phyloP scores from a whole-genome alignment of 2,329 filamentous ascomycete species.

The Epichloe hybrida region DNA sequence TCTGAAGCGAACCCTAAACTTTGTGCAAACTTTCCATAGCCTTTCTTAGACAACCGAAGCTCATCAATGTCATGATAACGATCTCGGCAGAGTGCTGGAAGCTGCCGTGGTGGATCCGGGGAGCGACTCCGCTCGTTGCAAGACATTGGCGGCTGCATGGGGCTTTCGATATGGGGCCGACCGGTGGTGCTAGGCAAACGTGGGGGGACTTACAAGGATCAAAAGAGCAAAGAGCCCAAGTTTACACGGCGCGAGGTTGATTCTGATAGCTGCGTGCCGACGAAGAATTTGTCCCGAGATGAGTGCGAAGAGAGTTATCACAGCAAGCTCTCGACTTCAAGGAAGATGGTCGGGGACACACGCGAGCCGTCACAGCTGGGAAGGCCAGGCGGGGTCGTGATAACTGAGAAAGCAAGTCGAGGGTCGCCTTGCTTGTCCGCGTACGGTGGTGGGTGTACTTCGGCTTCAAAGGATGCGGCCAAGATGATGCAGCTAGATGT shows the following conservation, averaged over 20 bases:
- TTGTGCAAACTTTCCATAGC: background rate
- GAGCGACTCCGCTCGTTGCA: conserved; percentile 7
- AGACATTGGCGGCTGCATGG: conserved; percentile 6
- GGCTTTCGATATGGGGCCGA: conserved; percentile 1
- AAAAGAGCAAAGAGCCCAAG: background rate
- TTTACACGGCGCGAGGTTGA: background rate
- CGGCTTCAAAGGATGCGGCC: too few species aligned
- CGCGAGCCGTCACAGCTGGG: conserved; percentile 3
- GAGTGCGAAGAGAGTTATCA: background rate
- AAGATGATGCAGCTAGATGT: background rate
- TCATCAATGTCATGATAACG: background rate
- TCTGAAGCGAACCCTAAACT: background rate
- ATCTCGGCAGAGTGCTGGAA: background rate
- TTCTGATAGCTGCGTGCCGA: background rate
- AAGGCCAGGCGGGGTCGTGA: conserved; percentile 2
- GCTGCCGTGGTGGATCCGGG: conserved; percentile 5
- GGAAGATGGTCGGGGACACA: background rate
- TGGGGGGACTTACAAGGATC: conserved; percentile 3
- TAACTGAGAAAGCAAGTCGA: background rate
- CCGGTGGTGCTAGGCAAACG: background rate
- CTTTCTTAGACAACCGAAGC: background rate
- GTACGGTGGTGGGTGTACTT: background rate
- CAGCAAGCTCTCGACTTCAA: background rate
- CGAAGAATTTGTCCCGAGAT: background rate
- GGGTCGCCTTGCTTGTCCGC: background rate